Evolutionary conservation across 192 early-diverging fungal species (phyloP).

Genomic region (Backusella morwellensis): DNA sequence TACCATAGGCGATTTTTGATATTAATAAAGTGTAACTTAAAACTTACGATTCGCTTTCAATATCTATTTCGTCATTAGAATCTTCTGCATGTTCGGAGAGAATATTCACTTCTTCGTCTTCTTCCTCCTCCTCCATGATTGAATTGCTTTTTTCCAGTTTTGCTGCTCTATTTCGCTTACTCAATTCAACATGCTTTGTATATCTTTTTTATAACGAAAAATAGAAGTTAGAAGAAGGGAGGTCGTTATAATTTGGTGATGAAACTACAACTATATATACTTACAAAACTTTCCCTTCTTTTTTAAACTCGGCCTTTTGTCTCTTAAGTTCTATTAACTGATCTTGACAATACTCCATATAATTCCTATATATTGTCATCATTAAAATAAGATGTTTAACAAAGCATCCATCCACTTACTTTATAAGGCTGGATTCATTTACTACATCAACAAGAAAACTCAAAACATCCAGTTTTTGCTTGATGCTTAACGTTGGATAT

Average conservation of each 20-base stretch:
- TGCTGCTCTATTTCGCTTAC: conserved; percentile 6
- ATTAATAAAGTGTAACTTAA: neutral
- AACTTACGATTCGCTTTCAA: conserved; percentile 10
- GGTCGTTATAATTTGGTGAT: neutral
- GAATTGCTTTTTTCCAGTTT: neutral
- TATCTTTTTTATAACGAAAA: neutral
- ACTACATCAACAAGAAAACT: conserved; percentile 29
- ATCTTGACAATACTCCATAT: conserved; percentile 39
- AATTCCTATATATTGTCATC: conserved; percentile 9
- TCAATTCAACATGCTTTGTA: conserved; percentile 8
- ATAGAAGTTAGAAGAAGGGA: neutral
- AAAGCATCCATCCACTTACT: conserved; percentile 9
- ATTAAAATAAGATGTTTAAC: neutral
- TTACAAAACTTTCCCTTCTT: conserved; percentile 30
- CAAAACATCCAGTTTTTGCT: conserved; percentile 26
- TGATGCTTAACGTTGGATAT: conserved; percentile 20
- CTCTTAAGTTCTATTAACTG: conserved; percentile 29
- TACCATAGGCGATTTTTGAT: neutral
- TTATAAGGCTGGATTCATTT: conserved; percentile 30
- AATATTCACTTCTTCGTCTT: conserved; percentile 1
- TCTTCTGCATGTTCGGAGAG: neutral
- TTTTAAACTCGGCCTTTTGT: conserved; percentile 33
- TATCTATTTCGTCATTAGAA: conserved; percentile 17
- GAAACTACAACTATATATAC: neutral
- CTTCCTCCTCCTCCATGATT: conserved; percentile 8